Conservation (phyloP, 2,329 filamentous ascomycete species). For the Hymenoscyphus fraxineus region DNA sequence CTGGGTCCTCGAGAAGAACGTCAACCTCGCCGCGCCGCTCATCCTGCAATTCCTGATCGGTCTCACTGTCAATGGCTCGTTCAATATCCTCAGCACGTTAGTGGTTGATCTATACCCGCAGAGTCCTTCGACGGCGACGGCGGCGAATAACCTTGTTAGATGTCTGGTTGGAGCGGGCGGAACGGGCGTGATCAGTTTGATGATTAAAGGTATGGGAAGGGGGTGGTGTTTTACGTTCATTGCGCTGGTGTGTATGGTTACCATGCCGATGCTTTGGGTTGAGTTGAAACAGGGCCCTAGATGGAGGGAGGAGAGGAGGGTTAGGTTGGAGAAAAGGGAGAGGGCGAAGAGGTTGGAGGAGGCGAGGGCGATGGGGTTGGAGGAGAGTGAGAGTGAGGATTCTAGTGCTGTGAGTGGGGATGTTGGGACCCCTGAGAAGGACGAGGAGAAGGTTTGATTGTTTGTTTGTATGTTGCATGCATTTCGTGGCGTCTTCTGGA, state of each 20-base stretch:
- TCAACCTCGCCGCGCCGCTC: slow-evolving; percentile 51
- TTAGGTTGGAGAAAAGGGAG: slow-evolving; percentile 37
- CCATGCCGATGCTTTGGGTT: slow-evolving; percentile 47
- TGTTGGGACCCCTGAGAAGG: not conserved
- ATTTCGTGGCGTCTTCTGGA: not conserved
- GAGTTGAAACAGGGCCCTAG: slow-evolving; percentile 46
- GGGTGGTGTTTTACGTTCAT: slow-evolving; percentile 63
- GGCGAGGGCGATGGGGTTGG: slow-evolving; percentile 17
- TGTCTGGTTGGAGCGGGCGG: slow-evolving; percentile 57
- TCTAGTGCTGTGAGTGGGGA: not conserved
- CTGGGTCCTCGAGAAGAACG: slow-evolving; percentile 52
- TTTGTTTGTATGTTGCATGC: not conserved
- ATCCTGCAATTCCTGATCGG: slow-evolving; percentile 56
- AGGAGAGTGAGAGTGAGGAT: not conserved
- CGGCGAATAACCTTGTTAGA: slow-evolving; percentile 61
- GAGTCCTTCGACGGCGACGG: slow-evolving; percentile 58
- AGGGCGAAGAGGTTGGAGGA: slow-evolving; percentile 24
- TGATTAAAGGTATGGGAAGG: slow-evolving; percentile 53
- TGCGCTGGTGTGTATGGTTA: slow-evolving; percentile 46
- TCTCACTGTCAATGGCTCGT: slow-evolving; percentile 56
- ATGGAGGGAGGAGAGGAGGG: slow-evolving; percentile 50
- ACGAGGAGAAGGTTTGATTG: not conserved
- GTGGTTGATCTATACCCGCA: slow-evolving; percentile 61
- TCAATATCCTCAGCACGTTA: slow-evolving; percentile 60
- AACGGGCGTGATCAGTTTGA: slow-evolving; percentile 55